phyloP scores from a whole-genome alignment of 2,329 filamentous ascomycete genomes.

The Proliferodiscus dingleyae region DNA sequence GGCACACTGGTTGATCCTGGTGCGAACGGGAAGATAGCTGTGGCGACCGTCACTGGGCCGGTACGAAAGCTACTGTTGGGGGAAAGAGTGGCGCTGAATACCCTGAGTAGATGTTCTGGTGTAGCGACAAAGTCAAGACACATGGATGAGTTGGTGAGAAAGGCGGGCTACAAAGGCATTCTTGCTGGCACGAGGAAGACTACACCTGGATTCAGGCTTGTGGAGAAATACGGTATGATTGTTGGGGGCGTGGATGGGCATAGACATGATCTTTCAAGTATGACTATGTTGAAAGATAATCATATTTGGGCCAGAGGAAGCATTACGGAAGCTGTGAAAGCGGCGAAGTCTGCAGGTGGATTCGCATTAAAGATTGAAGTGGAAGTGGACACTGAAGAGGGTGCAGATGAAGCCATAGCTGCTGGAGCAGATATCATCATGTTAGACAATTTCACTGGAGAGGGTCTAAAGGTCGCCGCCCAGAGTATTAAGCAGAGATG shows the following conservation, averaged over 20 bases:
- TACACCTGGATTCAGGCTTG: slow-evolving; percentile 88
- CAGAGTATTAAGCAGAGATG: slow-evolving; percentile 73
- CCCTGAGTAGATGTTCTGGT: slow-evolving; percentile 84
- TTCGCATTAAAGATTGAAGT: slow-evolving; percentile 96
- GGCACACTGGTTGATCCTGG: slow-evolving; percentile 63
- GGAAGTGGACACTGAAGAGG: slow-evolving; percentile 81
- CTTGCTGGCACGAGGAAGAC: slow-evolving; percentile 97
- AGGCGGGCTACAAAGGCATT: slow-evolving; percentile 71
- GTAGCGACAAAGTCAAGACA: slow-evolving; percentile 67
- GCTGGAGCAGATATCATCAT: slow-evolving; percentile 95
- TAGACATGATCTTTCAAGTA: slow-evolving; percentile 82
- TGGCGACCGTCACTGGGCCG: slow-evolving; percentile 82
- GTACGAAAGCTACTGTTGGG: slow-evolving; percentile 75
- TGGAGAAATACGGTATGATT: slow-evolving; percentile 98
- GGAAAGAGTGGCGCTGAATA: slow-evolving; percentile 88
- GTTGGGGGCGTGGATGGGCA: slow-evolving; percentile 90
- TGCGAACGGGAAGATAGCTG: slow-evolving; percentile 44
- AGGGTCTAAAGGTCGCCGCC: slow-evolving; percentile 71
- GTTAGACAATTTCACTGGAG: slow-evolving; percentile 89
- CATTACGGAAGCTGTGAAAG: slow-evolving; percentile 79
- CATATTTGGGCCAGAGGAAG: slow-evolving; percentile 89
- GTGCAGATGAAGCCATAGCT: slow-evolving; percentile 85
- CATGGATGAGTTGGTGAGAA: slow-evolving; percentile 51
- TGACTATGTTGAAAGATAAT: slow-evolving; percentile 99
- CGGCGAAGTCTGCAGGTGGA: slow-evolving; percentile 78